Evolutionary conservation across 2,329 filamentous ascomycete species (phyloP).

Genomic region (Cladophialophora chaetospira): DNA sequence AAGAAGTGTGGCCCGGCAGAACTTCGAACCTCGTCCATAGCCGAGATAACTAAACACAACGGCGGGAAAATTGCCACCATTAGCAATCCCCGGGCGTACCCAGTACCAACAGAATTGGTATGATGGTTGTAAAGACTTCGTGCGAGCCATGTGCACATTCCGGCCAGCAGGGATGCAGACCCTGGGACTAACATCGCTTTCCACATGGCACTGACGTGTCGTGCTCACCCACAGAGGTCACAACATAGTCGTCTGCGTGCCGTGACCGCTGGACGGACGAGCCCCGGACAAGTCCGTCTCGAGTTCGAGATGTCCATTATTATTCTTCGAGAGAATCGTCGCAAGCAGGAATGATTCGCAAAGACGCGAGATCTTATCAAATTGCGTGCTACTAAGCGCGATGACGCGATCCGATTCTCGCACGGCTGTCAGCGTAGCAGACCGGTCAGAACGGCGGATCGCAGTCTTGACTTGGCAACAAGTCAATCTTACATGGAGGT

Average conservation of each 20-base stretch:
- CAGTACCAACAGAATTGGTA: background rate
- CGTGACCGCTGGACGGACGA: background rate
- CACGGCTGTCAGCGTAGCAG: background rate
- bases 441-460: background rate
- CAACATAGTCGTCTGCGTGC: background rate
- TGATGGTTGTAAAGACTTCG: background rate
- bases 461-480: background rate
- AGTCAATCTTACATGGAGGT: background rate
- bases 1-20: slow-evolving; percentile 2
- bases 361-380: slow-evolving; percentile 4
- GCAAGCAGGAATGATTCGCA: background rate
- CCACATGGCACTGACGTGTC: background rate
- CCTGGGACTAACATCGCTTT: background rate
- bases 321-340: background rate
- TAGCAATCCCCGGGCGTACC: background rate
- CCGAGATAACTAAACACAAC: background rate
- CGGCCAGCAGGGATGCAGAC: background rate
- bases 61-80: background rate
- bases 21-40: background rate
- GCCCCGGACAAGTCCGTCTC: slow-evolving; percentile 9
- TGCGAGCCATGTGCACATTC: background rate
- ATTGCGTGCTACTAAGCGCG: slow-evolving; percentile 20
- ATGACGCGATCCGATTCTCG: slow-evolving; percentile 12
- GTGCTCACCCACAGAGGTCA: slow-evolving; percentile 1
- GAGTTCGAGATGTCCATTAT: background rate